Base-by-base conservation (phyloP, 2,329 filamentous ascomycete genomes). In the Sporothrix brasiliensis region DNA sequence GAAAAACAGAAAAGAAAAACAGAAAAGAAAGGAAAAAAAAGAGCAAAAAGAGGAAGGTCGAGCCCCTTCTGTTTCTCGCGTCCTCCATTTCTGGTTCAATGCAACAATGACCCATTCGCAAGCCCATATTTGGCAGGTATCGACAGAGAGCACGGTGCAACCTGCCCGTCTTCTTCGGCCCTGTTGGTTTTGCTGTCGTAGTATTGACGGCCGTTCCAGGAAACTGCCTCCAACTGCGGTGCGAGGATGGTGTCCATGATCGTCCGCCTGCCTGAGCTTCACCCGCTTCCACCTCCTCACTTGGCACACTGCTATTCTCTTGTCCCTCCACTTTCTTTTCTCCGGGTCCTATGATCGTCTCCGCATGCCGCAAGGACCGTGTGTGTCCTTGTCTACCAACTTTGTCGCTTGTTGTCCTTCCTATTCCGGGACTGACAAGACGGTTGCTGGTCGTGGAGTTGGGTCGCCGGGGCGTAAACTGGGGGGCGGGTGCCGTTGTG, bases 381-480 rank as follows among this genome's bases (percentile, higher is more conserved):
- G 19, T 65, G 19, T 16, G 30, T 49, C 21, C 24, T 30, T 47
- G 58, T 27, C 21, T 27, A 27, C 34, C 39, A 47, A 6, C 10
- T 21, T 61, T 34, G 16, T 16, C 4, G 19, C 63, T 52, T 21
- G 63, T 24, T 52, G 63, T 50, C 63, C 63, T 66, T 66, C 63
- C 47, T 66, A 9, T 53, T 66, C 27, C 13, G 63, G 47, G 27
- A 2, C 21, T 30, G 3, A 4, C 11, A 44, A 24, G 34, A 24
- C 10, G 11, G 34, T 16, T 44, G 1, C n/a, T 4, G 3, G 39
- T 65, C 41, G 60, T n/a, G 49, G 21, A 65, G 24, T 11, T 49
- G 60, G 24, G 60, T 50, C 21, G 60, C 9, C 49, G 60, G 49
- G 60, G 24, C 27, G 24, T n/a, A 52, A 66, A 39, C 24, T 30